Base-by-base conservation (phyloP, 106 monocot genomes). In the Chionographis japonica region DNA sequence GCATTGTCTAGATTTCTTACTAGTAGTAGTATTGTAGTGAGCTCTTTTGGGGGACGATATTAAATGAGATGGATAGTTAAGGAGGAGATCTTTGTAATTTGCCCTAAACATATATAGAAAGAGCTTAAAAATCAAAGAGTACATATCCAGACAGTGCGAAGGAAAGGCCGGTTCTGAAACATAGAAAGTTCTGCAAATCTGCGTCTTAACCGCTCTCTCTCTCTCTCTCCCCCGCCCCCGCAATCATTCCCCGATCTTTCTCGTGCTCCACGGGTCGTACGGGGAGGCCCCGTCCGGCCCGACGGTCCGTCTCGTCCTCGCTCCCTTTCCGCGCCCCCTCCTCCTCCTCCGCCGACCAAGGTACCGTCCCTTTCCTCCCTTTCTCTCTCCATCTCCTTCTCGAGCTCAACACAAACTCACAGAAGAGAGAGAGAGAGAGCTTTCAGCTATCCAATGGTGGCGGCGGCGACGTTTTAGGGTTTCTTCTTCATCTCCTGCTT, bases 181-280 rank as follows among this genome's bases (percentile, higher is more conserved):
- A 52, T 20, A 52, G 64, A 64, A 66, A 66, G 51, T 37, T 51
- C 66, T 66, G 52, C 66, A 66, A 66, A 52, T 66, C 66, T 66
- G 66, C 50, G 13, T 3, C 36, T 52, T 52, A 12, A 66, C 27
- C 66, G 18, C 63, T 64, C 63, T 49, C 63, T 40, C 62, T 42
- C 43, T 41, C 15, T 37, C 12, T 14, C 65, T 14, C 50, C 14
- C 51, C 11, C 18, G 20, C 20, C 35, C 35, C 7, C 50, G 12
- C 12, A 50, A 50, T 50, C 49, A 49, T 65, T 14, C 12, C 14
- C 40, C 0, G 12, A 43, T 40, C 63, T 20, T 46, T 46, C 63
- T 63, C 63, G 43, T 63, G 63, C 63, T 20, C 46, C 43, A 17
- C 46, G 15, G 15, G 16, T 10, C 13, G 2, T 8, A 3, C 12